These are phyloP conservation scores for Diaporthe capsici DNA, from an alignment of 2,329 filamentous ascomycete species.

Conservation along the genomic window DNA sequence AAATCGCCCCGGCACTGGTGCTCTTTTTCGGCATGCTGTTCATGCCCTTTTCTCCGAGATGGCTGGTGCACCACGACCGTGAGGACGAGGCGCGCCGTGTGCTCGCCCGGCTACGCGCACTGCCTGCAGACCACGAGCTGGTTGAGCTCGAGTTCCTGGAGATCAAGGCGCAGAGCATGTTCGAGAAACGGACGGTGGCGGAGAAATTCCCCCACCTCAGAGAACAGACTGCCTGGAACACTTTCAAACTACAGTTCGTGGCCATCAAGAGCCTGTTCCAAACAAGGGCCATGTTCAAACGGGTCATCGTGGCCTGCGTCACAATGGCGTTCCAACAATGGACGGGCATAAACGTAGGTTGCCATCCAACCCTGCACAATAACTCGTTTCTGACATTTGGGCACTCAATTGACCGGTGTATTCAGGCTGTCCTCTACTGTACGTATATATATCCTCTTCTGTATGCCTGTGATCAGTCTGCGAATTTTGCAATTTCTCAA, in stretches of 20 bases:
- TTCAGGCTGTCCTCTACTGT: conserved; percentile 24
- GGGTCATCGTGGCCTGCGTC: conserved; percentile 74
- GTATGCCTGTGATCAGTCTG: no score
- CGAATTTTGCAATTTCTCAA: no score
- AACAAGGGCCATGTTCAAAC: conserved; percentile 75
- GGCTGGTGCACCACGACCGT: conserved; percentile 79
- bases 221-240: conserved; percentile 72
- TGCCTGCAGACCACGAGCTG: conserved; percentile 74
- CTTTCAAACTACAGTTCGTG: conserved; percentile 78
- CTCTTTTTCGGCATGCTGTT: conserved; percentile 80
- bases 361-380: conserved; percentile 34
- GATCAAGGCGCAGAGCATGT: conserved; percentile 83
- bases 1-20: conserved; percentile 76
- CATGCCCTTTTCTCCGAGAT: conserved; percentile 85
- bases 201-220: conserved; percentile 77
- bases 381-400: conserved; percentile 43
- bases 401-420: background rate
- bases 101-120: conserved; percentile 74
- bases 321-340: conserved; percentile 73
- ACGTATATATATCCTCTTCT: background rate
- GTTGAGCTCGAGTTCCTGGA: conserved; percentile 85
- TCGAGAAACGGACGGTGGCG: conserved; percentile 79
- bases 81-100: conserved; percentile 76
- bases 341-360: conserved; percentile 51
- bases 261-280: conserved; percentile 76